phyloP scores from a whole-genome alignment of 768 basidiomycete genomes.

The Boletus rex-veris region DNA sequence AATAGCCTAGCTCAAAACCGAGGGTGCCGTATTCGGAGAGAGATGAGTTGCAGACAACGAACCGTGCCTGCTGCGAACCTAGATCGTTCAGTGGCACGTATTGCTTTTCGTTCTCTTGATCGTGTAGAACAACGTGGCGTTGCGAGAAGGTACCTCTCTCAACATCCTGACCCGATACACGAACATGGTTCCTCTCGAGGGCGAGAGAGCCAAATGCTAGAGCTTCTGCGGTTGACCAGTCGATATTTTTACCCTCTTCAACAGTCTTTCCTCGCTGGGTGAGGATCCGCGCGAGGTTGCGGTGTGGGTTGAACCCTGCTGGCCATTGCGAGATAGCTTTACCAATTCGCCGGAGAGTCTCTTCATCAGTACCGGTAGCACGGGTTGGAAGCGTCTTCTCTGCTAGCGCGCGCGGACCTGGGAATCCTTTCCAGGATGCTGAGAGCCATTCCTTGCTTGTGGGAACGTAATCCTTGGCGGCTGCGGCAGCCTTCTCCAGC shows the following conservation, averaged over 20 bases:
- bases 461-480: constrained; percentile 92
- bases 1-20: constrained; percentile 98
- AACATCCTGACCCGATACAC: constrained; percentile 96
- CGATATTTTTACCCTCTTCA: constrained; percentile 87
- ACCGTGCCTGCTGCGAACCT: constrained; percentile 81
- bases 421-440: constrained; percentile 97
- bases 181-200: constrained; percentile 90
- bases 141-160: constrained; percentile 99
- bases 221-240: constrained; percentile 98
- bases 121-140: constrained; percentile 94
- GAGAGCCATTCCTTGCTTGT: constrained; percentile 97
- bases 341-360: constrained; percentile 78
- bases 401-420: constrained; percentile 91
- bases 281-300: constrained; percentile 93
- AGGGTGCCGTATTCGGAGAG: constrained; percentile 93
- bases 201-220: constrained; percentile 93
- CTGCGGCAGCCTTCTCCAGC: constrained; percentile 95
- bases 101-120: constrained; percentile 88
- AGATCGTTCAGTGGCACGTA: constrained; percentile 90
- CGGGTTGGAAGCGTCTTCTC: constrained; percentile 91
- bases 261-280: constrained; percentile 83
- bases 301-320: constrained; percentile 79
- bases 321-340: constrained; percentile 86
- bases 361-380: constrained; percentile 75
- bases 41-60: constrained; percentile 95